These are phyloP conservation scores for Huntiella decipiens DNA, from an alignment of 2,329 filamentous ascomycete species.

Conservation along the genomic window DNA sequence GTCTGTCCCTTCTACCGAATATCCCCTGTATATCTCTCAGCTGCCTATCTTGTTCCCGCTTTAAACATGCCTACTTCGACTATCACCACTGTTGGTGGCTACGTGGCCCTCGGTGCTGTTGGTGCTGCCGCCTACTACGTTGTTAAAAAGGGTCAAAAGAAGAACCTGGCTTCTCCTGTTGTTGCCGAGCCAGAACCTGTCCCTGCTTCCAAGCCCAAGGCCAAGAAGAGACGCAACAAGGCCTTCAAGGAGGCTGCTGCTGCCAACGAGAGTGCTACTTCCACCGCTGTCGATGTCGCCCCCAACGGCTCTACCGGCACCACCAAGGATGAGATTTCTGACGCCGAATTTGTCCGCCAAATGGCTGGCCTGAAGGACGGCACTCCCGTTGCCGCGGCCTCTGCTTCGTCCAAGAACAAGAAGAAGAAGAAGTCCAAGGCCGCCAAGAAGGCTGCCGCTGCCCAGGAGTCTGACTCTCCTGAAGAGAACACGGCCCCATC, in stretches of 20 bases:
- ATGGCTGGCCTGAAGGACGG: constrained; percentile 54
- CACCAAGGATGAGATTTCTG: constrained; percentile 35
- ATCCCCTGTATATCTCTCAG: neutral
- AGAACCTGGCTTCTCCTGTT: constrained; percentile 2
- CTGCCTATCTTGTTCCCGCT: neutral
- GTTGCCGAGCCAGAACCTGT: constrained; percentile 12
- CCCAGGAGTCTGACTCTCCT: constrained; percentile 27
- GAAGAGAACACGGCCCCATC: constrained; percentile 35
- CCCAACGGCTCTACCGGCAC: constrained; percentile 15
- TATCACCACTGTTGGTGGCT: constrained; percentile 19
- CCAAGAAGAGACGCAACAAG: constrained; percentile 28
- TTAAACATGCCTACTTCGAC: constrained; percentile 12
- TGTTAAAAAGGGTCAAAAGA: neutral
- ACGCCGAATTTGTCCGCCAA: constrained; percentile 59
- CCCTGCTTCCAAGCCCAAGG: constrained; percentile 24
- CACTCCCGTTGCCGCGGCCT: constrained; percentile 25
- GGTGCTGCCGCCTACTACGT: constrained; percentile 19
- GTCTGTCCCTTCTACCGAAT: no score
- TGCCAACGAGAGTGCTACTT: neutral
- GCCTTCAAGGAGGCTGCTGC: constrained; percentile 20
- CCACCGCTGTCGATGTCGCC: constrained; percentile 1
- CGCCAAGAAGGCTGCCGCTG: constrained; percentile 48
- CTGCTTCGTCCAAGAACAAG: constrained; percentile 32
- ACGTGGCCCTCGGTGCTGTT: constrained; percentile 20
- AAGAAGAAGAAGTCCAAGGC: constrained; percentile 47